A percentile compares a stretch with the other conserved stretches of the same genome.
Conservation (phyloP, 768 basidiomycete genomes). For the Tulasnella sp. region DNA sequence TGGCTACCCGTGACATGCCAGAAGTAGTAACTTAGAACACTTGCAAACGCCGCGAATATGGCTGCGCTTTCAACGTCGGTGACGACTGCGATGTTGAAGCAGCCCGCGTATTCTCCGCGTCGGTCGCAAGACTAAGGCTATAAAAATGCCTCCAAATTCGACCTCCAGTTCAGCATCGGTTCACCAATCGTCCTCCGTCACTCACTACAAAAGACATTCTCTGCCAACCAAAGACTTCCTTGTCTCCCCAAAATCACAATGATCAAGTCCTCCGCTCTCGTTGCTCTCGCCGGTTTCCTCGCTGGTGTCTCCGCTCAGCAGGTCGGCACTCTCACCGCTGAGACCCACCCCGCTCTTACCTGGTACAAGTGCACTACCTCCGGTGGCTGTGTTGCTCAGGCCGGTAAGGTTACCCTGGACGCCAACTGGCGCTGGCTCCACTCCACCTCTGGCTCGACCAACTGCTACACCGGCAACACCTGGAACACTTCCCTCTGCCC, state of each 20-base stretch:
- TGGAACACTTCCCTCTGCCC: constrained; percentile 45
- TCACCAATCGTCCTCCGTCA: background rate
- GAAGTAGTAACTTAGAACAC: background rate
- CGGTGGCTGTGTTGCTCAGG: constrained; percentile 20
- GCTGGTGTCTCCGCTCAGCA: constrained; percentile 28
- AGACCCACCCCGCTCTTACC: constrained; percentile 38
- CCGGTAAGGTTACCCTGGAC: constrained; percentile 5
- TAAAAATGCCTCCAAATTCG: background rate
- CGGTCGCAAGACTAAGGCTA: background rate
- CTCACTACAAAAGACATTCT: background rate
- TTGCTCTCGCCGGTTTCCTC: constrained; percentile 14
- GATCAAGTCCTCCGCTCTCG: background rate
- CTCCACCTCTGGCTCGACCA: constrained; percentile 24
- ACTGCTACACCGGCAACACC: constrained; percentile 44
- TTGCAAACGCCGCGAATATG: background rate
- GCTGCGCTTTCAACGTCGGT: background rate
- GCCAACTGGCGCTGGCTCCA: constrained; percentile 24
- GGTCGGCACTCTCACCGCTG: constrained; percentile 36
- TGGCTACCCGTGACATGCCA: background rate
- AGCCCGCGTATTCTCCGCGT: background rate
- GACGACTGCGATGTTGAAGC: background rate
- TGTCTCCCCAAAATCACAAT: background rate
- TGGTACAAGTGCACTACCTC: constrained; percentile 35
- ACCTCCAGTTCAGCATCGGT: background rate
- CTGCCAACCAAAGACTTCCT: too few species aligned